Base-by-base conservation (phyloP, 805 yeast species). In the Metschnikowia gruessii region DNA sequence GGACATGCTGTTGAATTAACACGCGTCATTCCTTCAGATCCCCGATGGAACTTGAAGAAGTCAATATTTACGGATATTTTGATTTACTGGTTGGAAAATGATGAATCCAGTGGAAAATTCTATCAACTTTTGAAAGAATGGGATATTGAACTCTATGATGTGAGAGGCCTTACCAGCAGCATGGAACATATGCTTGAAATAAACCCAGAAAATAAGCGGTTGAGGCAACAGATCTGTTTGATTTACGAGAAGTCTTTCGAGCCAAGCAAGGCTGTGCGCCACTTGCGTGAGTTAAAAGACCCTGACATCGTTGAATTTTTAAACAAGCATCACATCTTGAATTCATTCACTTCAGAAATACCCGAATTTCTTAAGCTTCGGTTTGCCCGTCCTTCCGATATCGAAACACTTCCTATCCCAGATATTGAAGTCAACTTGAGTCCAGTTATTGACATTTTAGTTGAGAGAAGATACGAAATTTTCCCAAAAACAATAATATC, bases 391-490 rank as follows among this genome's bases (percentile, higher is more conserved):
- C 49, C 58, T 1, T 60, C 66, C 1, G 77, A 75, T 16, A 51
- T 80, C 1, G 57, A 62, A 9, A 59, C 62, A 2, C 60, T 75
- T 3, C 71, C 83, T 1, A 61, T 80, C 1, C 64, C 63, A 1
- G 63, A 68, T 4, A 50, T 84, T 2, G 63, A 68, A 18, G 57
- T 60, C 1, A 65, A 64, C 18, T 59, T 85, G 6, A 40, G 51
- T 2, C 76, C 75, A 13, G 64, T 82, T 1, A 68, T 87, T 6
- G 62, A 70, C 3, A 65, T 87, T 6, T 66, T 88, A 26, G 83
- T 84, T 2, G 80, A 77, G 10, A 79, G 79, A 40, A 70, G 88
- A 36, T 86, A 83, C 54, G 89, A 86, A 56, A 65, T 91, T 3
- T 52, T 72, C 2, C 85, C 95, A 0, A 54, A 59, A 1, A 61